A percentile compares a stretch with the other conserved stretches of the same genome.
These are phyloP conservation scores for Fonsecaea nubica DNA, from an alignment of 2,329 filamentous ascomycete species.

Conservation along the genomic window DNA sequence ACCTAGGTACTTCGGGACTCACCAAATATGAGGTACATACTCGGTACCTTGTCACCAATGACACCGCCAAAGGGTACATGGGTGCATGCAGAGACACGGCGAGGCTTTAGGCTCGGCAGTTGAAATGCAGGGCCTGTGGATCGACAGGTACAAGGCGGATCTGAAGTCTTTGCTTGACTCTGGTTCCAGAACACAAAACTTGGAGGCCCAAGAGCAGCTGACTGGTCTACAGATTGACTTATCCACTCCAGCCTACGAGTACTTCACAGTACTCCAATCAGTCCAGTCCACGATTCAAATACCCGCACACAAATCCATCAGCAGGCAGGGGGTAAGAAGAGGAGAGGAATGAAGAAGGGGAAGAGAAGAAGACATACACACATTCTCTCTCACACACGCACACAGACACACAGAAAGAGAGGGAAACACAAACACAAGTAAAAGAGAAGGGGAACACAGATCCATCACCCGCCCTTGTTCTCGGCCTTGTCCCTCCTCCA, in stretches of 20 bases:
- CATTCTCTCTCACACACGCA: neutral
- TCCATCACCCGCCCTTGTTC: neutral
- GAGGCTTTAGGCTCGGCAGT: conserved; percentile 3
- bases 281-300: neutral
- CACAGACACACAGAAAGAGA: neutral
- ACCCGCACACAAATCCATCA: neutral
- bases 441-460: neutral
- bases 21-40: neutral
- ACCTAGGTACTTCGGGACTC: neutral
- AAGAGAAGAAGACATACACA: no score
- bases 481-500: neutral
- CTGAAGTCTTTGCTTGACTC: neutral
- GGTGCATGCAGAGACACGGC: neutral
- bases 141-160: conserved; percentile 6
- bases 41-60: neutral
- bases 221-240: conserved; percentile 1
- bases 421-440: neutral
- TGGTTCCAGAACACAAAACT: neutral
- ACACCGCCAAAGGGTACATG: neutral
- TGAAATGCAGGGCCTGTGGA: conserved; percentile 6
- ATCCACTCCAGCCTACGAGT: neutral
- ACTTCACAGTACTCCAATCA: neutral
- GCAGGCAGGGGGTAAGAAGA: neutral
- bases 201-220: neutral
- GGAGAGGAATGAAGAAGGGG: neutral